These are phyloP conservation scores for Neofusicoccum cordaticola DNA, from an alignment of 2,329 filamentous ascomycete species.

Conservation along the genomic window DNA sequence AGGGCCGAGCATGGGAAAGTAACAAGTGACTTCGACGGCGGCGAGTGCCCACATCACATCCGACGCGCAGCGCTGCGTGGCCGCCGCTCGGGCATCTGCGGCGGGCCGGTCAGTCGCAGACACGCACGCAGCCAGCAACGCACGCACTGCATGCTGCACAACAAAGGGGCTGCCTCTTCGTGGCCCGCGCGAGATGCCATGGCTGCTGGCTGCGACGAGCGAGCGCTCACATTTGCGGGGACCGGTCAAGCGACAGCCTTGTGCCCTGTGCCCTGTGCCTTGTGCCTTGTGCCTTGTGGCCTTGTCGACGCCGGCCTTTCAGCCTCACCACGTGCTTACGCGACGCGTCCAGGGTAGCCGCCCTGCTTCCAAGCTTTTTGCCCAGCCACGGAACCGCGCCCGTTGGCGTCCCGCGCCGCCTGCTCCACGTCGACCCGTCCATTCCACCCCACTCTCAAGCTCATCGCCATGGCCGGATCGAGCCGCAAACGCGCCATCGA, in stretches of 20 bases:
- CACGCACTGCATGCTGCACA: conserved; percentile 4
- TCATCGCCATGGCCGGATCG: conserved; percentile 22
- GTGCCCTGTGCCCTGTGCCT: background rate
- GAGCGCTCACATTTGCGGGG: conserved; percentile 2
- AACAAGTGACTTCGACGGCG: background rate
- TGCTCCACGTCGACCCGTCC: background rate
- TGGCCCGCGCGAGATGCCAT: background rate
- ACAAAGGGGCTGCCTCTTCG: background rate
- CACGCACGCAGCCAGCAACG: background rate
- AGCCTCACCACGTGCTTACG: conserved; percentile 6
- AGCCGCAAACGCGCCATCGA: conserved; percentile 34
- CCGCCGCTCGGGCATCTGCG: background rate
- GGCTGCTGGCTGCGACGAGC: background rate
- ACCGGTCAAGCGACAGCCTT: background rate
- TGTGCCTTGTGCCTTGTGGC: background rate
- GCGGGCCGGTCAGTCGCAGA: background rate
- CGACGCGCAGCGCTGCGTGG: background rate
- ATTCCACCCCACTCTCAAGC: background rate
- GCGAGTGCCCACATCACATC: background rate
- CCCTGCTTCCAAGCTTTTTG: background rate
- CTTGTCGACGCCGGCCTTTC: background rate
- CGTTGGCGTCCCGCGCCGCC: background rate
- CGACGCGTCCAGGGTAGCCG: background rate
- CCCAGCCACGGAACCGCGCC: background rate
- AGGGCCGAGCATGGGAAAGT: background rate